phyloP scores from a whole-genome alignment of 1,139 yeast species.

The Yamadazyma sp. region DNA sequence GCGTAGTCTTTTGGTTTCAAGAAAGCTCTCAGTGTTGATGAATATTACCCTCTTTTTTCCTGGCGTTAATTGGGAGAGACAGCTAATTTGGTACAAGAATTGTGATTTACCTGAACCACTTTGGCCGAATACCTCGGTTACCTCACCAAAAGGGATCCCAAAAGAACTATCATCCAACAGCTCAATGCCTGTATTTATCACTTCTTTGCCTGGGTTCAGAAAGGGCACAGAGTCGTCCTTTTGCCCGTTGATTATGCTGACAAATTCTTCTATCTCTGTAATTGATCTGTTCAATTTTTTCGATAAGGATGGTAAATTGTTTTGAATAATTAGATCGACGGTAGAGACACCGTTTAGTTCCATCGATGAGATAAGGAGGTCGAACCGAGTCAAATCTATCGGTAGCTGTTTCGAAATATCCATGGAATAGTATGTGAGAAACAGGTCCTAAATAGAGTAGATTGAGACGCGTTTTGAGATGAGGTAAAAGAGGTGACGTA shows the following conservation, averaged over 20 bases:
- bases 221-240: neutral
- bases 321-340: slow-evolving; percentile 11
- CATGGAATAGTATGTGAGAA: slow-evolving; percentile 5
- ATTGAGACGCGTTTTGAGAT: slow-evolving; percentile 2
- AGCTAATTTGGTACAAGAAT: slow-evolving; percentile 61
- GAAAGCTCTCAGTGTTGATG: slow-evolving; percentile 73
- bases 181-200: slow-evolving; percentile 52
- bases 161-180: slow-evolving; percentile 46
- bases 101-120: slow-evolving; percentile 88
- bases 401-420: slow-evolving; percentile 12
- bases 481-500: neutral
- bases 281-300: slow-evolving; percentile 46
- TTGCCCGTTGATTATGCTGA: neutral
- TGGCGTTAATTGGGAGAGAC: slow-evolving; percentile 49
- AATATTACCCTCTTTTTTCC: slow-evolving; percentile 47
- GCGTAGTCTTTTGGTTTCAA: slow-evolving; percentile 62
- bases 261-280: slow-evolving; percentile 43
- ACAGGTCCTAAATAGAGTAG: neutral
- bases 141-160: slow-evolving; percentile 64
- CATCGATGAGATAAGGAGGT: slow-evolving; percentile 10
- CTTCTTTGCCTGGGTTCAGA: neutral
- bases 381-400: slow-evolving; percentile 9
- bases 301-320: slow-evolving; percentile 30
- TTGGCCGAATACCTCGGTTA: slow-evolving; percentile 83
- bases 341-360: slow-evolving; percentile 16